Percentiles rank a stretch among this genome's conserved stretches.
These are phyloP conservation scores for Silene latifolia DNA, from an alignment of 148 eudicot species.

Conservation along the genomic window DNA sequence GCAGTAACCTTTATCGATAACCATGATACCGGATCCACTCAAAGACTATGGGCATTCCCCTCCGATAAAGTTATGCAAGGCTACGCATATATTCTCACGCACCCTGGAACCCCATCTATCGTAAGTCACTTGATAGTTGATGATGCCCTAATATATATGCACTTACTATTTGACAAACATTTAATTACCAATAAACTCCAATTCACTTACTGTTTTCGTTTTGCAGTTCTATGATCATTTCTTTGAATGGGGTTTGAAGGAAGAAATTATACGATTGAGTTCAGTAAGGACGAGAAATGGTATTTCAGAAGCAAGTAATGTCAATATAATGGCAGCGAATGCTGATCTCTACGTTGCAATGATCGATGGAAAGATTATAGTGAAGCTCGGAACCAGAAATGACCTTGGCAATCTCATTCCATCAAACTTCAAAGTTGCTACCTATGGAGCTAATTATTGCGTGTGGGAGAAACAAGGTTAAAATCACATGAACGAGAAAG, in stretches of 20 bases:
- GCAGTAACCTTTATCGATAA: constrained; percentile 23
- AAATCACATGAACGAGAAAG: not conserved
- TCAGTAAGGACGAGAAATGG: constrained; percentile 12
- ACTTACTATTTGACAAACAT: not conserved
- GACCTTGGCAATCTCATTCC: constrained; percentile 27
- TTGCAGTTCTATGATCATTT: constrained; percentile 26
- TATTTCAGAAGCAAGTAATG: constrained; percentile 21
- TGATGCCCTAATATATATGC: no score
- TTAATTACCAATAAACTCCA: no score
- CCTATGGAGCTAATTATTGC: constrained; percentile 14
- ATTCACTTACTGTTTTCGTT: no score
- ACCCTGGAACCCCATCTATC: constrained; percentile 15
- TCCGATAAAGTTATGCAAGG: constrained; percentile 24
- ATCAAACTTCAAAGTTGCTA: constrained; percentile 17
- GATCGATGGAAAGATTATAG: constrained; percentile 21
- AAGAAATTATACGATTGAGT: constrained; percentile 11
- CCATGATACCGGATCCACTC: constrained; percentile 23
- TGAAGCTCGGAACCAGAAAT: constrained; percentile 14
- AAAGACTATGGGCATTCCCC: constrained; percentile 19
- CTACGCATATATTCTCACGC: constrained; percentile 22
- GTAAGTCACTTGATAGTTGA: constrained; percentile 10
- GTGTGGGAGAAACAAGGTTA: constrained; percentile 26
- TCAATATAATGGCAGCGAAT: constrained; percentile 20
- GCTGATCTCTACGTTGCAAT: constrained; percentile 17
- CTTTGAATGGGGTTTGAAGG: constrained; percentile 25